Evolutionary conservation across 1,284 basidiomycete genomes (phyloP), one percentile per base, ranked within the genome.

Genomic region (Austroboletus olivaceoglutinosus): DNA sequence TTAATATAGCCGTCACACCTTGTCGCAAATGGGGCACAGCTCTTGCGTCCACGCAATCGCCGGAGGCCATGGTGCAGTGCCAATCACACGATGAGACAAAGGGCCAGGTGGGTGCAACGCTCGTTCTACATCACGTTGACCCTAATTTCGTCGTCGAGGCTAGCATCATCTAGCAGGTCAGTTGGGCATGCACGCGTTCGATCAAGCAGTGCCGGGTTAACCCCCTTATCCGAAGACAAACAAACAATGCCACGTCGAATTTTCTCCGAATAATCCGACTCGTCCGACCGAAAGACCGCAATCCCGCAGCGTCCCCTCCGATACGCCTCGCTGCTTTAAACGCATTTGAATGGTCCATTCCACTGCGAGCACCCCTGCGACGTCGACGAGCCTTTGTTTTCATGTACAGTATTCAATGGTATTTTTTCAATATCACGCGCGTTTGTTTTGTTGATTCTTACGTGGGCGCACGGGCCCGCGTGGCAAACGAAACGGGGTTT

Each of bases 381-480:
- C 63, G 51, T 55, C 54, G 47, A 49, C 51, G 43, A 68, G 56
- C 48, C 52, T 33, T 55, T 58, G 44, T 56, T 50, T 60, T 56
- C 56, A 52, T 70, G 65, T 64, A 58, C 56, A 50, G 50, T 58
- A 63, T 65, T 53, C 49, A 53, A 63, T 62, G 64, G 59, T 59
- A 70, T 65, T 59, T 55, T 68, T 58, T 53, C 56, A 66, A 62
- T 61, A 52, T 58, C 53, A 57, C 48, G 40, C 55, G 55, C 60
- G 46, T 68, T 69, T 60, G 45, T 64, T 69, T 67, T 70, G 58
- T 70, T 70, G 64, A 69, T 62, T 70, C 63, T 68, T 69, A 68
- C 65, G 68, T 67, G 67, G 64, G 60, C 59, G 65, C 65, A 68
- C 65, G 69, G 65, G 65, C 69, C 65, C 68, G 67, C 65, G 65